Evolutionary conservation across 139 green algal species (phyloP).

Genomic region (Limnomonas spitsbergensis): DNA sequence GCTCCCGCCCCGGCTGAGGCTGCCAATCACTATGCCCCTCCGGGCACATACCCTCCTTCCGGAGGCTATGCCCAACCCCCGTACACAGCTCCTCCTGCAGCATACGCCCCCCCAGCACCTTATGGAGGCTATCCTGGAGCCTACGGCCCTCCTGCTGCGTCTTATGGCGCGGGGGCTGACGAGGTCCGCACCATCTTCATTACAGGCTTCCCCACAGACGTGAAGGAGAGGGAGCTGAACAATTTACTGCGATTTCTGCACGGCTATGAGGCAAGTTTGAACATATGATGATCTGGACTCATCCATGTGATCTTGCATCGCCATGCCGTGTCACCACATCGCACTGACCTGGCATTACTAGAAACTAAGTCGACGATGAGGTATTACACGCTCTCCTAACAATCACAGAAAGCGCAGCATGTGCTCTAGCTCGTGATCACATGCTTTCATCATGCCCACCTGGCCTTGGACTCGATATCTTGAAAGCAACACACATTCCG

Average conservation of each 20-base stretch:
- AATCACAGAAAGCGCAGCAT: no score
- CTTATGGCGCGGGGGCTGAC: neutral
- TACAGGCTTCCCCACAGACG: slow-evolving; percentile 81
- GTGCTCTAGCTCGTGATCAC: no score
- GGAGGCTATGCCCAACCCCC: neutral
- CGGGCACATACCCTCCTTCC: neutral
- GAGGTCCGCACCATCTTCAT: slow-evolving; percentile 65
- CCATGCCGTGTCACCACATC: no score
- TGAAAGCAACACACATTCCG: no score
- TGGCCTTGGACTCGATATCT: no score
- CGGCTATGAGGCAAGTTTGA: slow-evolving; percentile 81
- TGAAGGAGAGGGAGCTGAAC: slow-evolving; percentile 92
- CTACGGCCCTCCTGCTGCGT: neutral
- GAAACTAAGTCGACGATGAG: no score
- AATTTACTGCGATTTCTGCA: slow-evolving; percentile 90
- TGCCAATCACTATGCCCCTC: neutral
- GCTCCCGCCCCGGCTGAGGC: neutral
- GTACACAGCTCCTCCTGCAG: neutral
- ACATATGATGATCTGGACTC: no score
- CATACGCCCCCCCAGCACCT: neutral
- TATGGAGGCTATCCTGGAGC: neutral
- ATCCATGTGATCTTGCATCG: neutral
- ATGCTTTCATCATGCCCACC: no score
- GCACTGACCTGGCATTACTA: no score
- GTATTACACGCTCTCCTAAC: no score